Conservation (phyloP, 1,284 basidiomycete genomes). For the Phenoliferia sp. region DNA sequence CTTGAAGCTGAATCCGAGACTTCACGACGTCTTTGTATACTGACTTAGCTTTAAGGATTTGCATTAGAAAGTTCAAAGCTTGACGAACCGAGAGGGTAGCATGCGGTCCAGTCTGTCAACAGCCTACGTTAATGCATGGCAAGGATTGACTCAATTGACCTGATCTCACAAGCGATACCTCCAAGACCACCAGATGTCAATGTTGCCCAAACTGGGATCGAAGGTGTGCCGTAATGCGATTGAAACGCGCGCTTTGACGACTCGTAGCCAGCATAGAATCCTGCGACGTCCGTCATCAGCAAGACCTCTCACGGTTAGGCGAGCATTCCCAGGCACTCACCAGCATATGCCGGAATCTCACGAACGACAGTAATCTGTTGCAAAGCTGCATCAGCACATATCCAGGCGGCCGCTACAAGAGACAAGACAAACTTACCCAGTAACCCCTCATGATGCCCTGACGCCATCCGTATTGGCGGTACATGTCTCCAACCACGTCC, state of each 20-base stretch:
- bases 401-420: background rate
- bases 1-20: conserved; percentile 76
- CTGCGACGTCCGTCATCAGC: conserved; percentile 4
- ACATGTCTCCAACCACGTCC: conserved; percentile 71
- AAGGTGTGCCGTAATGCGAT: conserved; percentile 52
- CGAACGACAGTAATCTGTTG: conserved; percentile 85
- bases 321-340: conserved; percentile 47
- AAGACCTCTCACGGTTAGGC: too few relatives aligned
- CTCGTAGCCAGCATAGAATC: conserved; percentile 74
- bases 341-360: conserved; percentile 93
- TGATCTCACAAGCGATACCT: conserved; percentile 60
- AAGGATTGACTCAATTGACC: background rate
- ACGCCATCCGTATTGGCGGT: conserved; percentile 73
- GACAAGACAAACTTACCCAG: conserved; percentile 58
- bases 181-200: conserved; percentile 81
- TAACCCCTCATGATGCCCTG: conserved; percentile 93
- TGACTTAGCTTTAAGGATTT: background rate
- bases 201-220: conserved; percentile 83
- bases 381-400: background rate
- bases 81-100: conserved; percentile 39
- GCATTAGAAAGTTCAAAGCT: background rate
- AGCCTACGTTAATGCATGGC: background rate
- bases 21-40: conserved; percentile 71
- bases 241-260: conserved; percentile 74
- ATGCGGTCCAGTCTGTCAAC: conserved; percentile 70